A percentile compares a stretch with the other conserved stretches of the same genome.
These are phyloP conservation scores for Fusarium robinianum DNA, from an alignment of 2,329 filamentous ascomycete genomes.

Conservation along the genomic window DNA sequence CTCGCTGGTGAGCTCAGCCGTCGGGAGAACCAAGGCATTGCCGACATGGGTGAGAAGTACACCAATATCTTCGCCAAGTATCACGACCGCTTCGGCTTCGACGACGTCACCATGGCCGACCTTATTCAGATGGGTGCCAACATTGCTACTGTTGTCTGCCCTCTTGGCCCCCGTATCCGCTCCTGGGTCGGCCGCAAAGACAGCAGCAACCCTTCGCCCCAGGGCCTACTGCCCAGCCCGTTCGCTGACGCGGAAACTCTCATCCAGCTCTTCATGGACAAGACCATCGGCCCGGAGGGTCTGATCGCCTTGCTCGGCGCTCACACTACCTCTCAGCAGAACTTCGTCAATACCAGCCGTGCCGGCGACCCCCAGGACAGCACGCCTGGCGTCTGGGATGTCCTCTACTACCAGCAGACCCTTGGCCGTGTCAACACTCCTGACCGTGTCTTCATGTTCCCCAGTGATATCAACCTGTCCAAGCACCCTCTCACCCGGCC, in stretches of 20 bases:
- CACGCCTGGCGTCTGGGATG: slow-evolving; percentile 58
- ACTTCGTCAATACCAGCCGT: slow-evolving; percentile 46
- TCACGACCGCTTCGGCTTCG: slow-evolving; percentile 38
- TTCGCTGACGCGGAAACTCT: slow-evolving; percentile 52
- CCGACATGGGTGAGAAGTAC: slow-evolving; percentile 48
- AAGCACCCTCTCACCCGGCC: slow-evolving; percentile 42
- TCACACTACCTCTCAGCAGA: slow-evolving; percentile 56
- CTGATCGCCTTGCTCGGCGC: slow-evolving; percentile 60
- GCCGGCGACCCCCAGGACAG: slow-evolving; percentile 54
- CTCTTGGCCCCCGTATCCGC: slow-evolving; percentile 52
- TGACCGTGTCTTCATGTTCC: slow-evolving; percentile 47
- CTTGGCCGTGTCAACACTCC: slow-evolving; percentile 38
- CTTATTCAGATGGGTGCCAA: slow-evolving; percentile 58
- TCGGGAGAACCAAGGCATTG: slow-evolving; percentile 53
- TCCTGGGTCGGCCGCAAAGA: slow-evolving; percentile 58
- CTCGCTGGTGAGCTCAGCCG: slow-evolving; percentile 45
- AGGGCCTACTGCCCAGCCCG: slow-evolving; percentile 49
- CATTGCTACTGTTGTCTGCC: slow-evolving; percentile 54
- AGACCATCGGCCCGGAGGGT: slow-evolving; percentile 56
- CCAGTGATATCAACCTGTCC: slow-evolving; percentile 48
- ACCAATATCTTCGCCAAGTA: slow-evolving; percentile 48
- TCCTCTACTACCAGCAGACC: slow-evolving; percentile 53
- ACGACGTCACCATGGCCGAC: slow-evolving; percentile 56
- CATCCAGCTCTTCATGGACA: slow-evolving; percentile 54
- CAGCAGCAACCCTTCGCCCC: slow-evolving; percentile 44